Conservation (phyloP, 176 grass and related monocot species). For the bread wheat (Triticum aestivum) region DNA sequence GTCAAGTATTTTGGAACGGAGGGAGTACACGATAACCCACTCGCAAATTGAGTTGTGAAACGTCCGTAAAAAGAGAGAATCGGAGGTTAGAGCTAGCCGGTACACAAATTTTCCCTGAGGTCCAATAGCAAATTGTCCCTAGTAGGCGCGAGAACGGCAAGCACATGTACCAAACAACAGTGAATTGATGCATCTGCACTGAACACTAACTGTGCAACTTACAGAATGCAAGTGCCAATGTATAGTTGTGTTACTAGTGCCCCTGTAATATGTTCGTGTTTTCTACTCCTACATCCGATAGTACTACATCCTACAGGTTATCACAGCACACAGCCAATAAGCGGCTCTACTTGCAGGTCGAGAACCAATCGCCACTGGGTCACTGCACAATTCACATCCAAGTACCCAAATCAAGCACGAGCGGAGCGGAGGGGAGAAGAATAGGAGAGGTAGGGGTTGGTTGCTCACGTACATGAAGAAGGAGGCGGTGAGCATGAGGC, state of each 20-base stretch:
- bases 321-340: neutral
- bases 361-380: neutral
- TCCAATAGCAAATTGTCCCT: neutral
- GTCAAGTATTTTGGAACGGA: no score
- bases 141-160: neutral
- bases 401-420: neutral
- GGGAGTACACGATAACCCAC: neutral
- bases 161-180: neutral
- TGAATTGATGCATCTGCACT: neutral
- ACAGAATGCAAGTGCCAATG: neutral
- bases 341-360: neutral
- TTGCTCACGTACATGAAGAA: slow-evolving; percentile 69
- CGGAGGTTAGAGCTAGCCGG: neutral
- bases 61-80: neutral
- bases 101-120: neutral
- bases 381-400: neutral
- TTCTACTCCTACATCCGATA: neutral
- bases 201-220: neutral
- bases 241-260: neutral
- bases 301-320: neutral
- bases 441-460: neutral
- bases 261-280: neutral
- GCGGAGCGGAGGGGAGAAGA: neutral
- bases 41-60: neutral
- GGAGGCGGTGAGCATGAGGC: slow-evolving; percentile 74